Conservation (phyloP, 305 asterid genomes). For the Fraxinus floribunda region DNA sequence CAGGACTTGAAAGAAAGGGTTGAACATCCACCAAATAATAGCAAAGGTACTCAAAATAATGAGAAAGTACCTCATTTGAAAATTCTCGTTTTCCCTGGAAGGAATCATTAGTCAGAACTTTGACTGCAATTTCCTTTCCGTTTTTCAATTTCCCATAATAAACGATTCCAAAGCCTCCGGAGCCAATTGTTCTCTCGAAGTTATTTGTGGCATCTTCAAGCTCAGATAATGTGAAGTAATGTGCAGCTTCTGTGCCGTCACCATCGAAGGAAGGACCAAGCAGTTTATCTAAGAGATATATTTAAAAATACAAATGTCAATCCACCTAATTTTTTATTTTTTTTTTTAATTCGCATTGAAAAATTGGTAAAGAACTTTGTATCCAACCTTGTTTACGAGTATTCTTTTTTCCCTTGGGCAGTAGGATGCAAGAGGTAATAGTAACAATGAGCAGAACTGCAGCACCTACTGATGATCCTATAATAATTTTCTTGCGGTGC, state of each 20-base stretch:
- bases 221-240: slow-evolving; percentile 71
- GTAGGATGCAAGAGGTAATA: slow-evolving; percentile 54
- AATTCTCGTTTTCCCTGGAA: slow-evolving; percentile 93
- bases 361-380: slow-evolving; percentile 7
- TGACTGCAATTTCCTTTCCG: slow-evolving; percentile 90
- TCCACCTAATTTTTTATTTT: neutral
- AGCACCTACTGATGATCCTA: slow-evolving; percentile 78
- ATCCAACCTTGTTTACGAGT: slow-evolving; percentile 53
- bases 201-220: slow-evolving; percentile 77
- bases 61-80: slow-evolving; percentile 73
- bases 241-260: slow-evolving; percentile 75
- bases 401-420: slow-evolving; percentile 53
- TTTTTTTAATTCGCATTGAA: slow-evolving; percentile 2
- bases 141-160: slow-evolving; percentile 75
- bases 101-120: slow-evolving; percentile 74
- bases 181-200: slow-evolving; percentile 76
- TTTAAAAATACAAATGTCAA: slow-evolving; percentile 16
- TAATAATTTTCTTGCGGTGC: slow-evolving; percentile 55
- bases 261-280: slow-evolving; percentile 51
- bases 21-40: neutral
- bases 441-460: slow-evolving; percentile 67
- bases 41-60: slow-evolving; percentile 9
- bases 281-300: slow-evolving; percentile 42
- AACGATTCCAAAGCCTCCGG: slow-evolving; percentile 95
- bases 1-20: neutral